Conservation (phyloP, 1,284 basidiomycete species). For the Leccinum olivaceoglutinosum region DNA sequence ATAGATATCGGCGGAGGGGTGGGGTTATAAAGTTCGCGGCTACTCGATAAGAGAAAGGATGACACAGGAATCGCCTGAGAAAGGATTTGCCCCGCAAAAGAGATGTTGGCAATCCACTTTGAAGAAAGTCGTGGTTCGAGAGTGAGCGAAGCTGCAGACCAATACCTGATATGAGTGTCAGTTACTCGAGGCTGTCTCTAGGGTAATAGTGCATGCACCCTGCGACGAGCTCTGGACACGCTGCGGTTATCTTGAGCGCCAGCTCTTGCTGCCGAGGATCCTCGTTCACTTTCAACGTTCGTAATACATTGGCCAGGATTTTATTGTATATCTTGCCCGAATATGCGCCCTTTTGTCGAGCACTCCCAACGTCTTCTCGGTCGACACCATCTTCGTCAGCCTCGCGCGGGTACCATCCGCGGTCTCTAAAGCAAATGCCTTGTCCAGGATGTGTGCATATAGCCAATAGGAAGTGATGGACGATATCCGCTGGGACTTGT, state of each 20-base stretch:
- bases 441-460: slow-evolving; percentile 80
- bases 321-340: slow-evolving; percentile 74
- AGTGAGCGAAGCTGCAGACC: slow-evolving; percentile 68
- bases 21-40: slow-evolving; percentile 45
- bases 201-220: slow-evolving; percentile 42
- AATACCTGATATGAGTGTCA: slow-evolving; percentile 49
- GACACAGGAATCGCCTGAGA: slow-evolving; percentile 66
- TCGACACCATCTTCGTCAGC: slow-evolving; percentile 27
- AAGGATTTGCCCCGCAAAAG: slow-evolving; percentile 75
- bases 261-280: slow-evolving; percentile 85
- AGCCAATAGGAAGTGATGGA: slow-evolving; percentile 83
- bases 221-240: slow-evolving; percentile 79
- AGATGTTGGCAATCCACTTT: slow-evolving; percentile 83
- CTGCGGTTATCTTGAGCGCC: slow-evolving; percentile 68
- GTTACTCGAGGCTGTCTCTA: not conserved
- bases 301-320: slow-evolving; percentile 74
- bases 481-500: slow-evolving; percentile 70
- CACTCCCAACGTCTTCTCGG: slow-evolving; percentile 22
- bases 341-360: slow-evolving; percentile 25
- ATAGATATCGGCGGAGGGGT: slow-evolving; percentile 66
- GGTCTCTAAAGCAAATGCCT: slow-evolving; percentile 86
- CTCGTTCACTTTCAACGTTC: slow-evolving; percentile 74
- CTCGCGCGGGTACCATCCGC: slow-evolving; percentile 86
- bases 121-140: slow-evolving; percentile 82
- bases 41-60: slow-evolving; percentile 51